Evolutionary conservation across 2,329 filamentous ascomycete species (phyloP), one percentile per base, ranked within the genome.

Genomic region (Rutstroemia sp.): DNA sequence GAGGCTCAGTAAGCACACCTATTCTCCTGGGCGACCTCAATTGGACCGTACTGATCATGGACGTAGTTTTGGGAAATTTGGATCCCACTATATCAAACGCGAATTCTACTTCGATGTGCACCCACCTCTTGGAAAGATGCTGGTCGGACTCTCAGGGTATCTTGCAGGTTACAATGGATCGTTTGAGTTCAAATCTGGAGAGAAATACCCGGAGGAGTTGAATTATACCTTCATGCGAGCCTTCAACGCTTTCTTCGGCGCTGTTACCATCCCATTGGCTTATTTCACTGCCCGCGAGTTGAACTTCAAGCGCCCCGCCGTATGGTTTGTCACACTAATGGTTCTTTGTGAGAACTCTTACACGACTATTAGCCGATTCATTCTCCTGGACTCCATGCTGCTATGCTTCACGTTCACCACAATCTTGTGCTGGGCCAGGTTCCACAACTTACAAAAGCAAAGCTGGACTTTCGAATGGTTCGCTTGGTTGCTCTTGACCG

Each of bases 291-390:
- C 92, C 37, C 88, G 87, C 68, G 92, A 96, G 73, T 77, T 99
- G 67, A 88, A 91, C 70, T 86, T 97, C 70, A 86, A 84, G 69
- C 84, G 88, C 63, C 86, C 90, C 44, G 88, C 92, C 50, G 89
- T 96, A 64, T 99, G 94, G 94, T 80, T 99, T 57, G 86, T 97
- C 57, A 94, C 92, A 19, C 77, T 97, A 65, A 96, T 96, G 89
- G 92, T 99, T 46, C 83, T 99, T 44, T 99, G 91, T 77, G 94
- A 99, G 73, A 99, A 99, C 78, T 97, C 94, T 51, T 99, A 97
- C 76, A 96, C 94, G 49, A 97, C 95, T 34, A 99, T 99, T 73
- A 96, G 92, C 74, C 85, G 94, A 59, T 99, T 99, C 71, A 97
- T 99, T 67, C 85, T 99, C 23, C 84, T 99, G 67, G 94, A 99